Conservation (phyloP, 2,329 filamentous ascomycete species). For the Alternaria sp. region DNA sequence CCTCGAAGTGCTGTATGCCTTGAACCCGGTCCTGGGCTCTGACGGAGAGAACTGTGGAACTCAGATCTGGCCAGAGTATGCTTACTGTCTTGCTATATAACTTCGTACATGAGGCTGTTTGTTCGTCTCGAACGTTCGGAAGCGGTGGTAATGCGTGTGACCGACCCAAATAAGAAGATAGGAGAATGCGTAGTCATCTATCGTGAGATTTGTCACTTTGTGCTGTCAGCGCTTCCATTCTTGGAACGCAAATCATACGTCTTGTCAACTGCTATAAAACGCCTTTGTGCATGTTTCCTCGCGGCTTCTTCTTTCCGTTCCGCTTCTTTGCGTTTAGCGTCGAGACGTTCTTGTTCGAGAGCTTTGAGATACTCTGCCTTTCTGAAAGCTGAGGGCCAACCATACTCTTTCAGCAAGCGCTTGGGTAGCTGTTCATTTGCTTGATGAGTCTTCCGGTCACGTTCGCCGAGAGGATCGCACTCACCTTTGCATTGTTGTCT, state of each 20-base stretch:
- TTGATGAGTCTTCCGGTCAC: not conserved
- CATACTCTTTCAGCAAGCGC: not conserved
- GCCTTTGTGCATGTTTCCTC: not conserved
- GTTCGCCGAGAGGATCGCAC: not conserved
- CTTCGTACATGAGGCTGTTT: too few species aligned
- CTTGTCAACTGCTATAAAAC: not conserved
- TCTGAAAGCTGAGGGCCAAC: not conserved
- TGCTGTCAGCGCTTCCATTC: not conserved
- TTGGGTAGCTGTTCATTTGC: not conserved
- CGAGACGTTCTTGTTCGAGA: not conserved
- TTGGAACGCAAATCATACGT: not conserved
- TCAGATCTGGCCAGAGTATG: constrained; percentile 2
- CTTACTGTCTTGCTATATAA: not conserved
- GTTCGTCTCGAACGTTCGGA: not conserved
- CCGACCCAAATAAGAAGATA: not conserved
- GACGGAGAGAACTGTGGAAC: not conserved
- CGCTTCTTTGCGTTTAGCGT: not conserved
- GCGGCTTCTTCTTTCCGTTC: not conserved
- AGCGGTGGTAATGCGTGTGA: not conserved
- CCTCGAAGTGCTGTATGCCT: not conserved
- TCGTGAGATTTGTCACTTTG: not conserved
- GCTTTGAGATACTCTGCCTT: not conserved
- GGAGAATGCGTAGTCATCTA: not conserved
- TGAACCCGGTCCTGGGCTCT: not conserved
- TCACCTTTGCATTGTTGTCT: not conserved